A percentile compares a stretch with the other conserved stretches of the same genome.
Conservation (phyloP, 2,329 filamentous ascomycete species). For the Colletotrichum salicis region DNA sequence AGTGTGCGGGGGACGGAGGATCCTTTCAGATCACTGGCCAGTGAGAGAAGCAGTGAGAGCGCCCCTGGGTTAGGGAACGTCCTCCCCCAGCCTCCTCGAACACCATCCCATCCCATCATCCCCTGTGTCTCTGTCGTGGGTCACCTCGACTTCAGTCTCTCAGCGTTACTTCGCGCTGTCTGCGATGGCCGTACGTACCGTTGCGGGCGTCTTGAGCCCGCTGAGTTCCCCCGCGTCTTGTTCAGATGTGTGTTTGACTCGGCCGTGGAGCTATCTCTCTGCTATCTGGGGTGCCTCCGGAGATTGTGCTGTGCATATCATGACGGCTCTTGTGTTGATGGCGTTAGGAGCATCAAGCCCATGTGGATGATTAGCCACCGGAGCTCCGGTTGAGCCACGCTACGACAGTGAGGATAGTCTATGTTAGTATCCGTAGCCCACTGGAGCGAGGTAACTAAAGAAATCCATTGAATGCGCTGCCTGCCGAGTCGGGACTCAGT, state of each 20-base stretch:
- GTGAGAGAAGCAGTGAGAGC: background rate
- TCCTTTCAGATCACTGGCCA: background rate
- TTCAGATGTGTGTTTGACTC: background rate
- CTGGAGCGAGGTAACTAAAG: background rate
- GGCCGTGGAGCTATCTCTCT: background rate
- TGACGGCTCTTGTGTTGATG: too few species aligned
- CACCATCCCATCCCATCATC: background rate
- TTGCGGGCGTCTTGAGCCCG: background rate
- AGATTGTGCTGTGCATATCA: background rate
- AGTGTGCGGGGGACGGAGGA: conserved; percentile 8
- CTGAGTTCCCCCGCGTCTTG: background rate
- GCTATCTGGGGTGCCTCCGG: background rate
- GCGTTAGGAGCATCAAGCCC: too few species aligned
- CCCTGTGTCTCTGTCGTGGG: background rate
- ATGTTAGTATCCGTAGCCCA: background rate
- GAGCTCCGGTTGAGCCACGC: background rate
- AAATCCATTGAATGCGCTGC: background rate
- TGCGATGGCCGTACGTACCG: background rate
- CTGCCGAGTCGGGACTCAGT: conserved; percentile 11
- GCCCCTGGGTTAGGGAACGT: conserved; percentile 19
- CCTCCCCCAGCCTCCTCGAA: background rate
- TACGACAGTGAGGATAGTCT: background rate
- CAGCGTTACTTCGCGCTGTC: conserved; percentile 4
- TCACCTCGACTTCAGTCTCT: background rate
- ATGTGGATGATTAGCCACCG: background rate